These are phyloP conservation scores for Sechiopsis laciniata DNA, from an alignment of 306 rosid species.

Conservation along the genomic window DNA sequence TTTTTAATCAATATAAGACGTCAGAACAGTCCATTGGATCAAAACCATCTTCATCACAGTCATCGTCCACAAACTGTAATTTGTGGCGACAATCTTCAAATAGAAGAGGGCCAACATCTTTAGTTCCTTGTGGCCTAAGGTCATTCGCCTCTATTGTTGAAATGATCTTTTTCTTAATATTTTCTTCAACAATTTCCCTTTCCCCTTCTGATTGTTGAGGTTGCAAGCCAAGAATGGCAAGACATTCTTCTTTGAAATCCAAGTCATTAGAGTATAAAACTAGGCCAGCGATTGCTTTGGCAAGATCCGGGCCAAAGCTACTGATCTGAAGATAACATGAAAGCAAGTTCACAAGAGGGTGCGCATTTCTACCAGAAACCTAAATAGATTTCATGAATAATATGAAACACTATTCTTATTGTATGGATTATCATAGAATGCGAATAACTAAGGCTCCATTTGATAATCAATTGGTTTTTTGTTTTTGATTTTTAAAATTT, in stretches of 20 bases:
- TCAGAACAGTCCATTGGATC: slow-evolving; percentile 31
- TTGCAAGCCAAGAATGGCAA: slow-evolving; percentile 71
- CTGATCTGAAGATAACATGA: slow-evolving; percentile 47
- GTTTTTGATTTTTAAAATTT: no score
- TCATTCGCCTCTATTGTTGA: slow-evolving; percentile 65
- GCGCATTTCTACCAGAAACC: no score
- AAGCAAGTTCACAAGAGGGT: slow-evolving; percentile 8
- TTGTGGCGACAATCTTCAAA: slow-evolving; percentile 42
- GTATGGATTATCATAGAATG: neutral
- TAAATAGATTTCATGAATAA: neutral
- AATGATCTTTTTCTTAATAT: slow-evolving; percentile 53
- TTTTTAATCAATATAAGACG: neutral
- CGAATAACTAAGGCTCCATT: no score
- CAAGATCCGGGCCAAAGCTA: slow-evolving; percentile 74
- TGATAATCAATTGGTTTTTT: no score
- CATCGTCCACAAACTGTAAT: slow-evolving; percentile 36
- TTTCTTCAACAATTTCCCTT: slow-evolving; percentile 46
- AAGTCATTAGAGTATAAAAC: slow-evolving; percentile 61
- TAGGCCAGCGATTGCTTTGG: slow-evolving; percentile 74
- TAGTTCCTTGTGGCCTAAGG: slow-evolving; percentile 43
- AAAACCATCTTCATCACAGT: slow-evolving; percentile 31
- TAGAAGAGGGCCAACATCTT: slow-evolving; percentile 50
- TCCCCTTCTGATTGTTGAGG: slow-evolving; percentile 45
- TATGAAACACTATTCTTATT: neutral
- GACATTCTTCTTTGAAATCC: slow-evolving; percentile 66